Percentiles rank a stretch among this genome's conserved stretches.
phyloP scores from a whole-genome alignment of 164 flowering plant species.

The Nymphaea colorata region DNA sequence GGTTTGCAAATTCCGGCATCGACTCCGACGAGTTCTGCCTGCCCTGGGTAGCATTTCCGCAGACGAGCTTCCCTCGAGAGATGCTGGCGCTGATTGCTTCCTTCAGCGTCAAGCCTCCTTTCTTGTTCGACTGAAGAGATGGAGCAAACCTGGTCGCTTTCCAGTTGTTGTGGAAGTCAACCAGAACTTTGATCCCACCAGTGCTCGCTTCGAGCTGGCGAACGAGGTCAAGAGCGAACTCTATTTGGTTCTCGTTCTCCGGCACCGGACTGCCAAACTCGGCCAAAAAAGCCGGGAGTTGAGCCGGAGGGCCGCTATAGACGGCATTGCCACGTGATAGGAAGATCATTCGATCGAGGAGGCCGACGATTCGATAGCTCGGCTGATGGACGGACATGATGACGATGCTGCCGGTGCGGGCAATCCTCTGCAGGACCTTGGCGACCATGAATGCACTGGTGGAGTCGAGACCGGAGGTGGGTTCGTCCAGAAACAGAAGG shows the following conservation, averaged over 20 bases:
- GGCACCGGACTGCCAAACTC: constrained; percentile 72
- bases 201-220: constrained; percentile 57
- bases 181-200: constrained; percentile 37
- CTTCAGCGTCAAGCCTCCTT: constrained; percentile 26
- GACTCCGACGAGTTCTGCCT: constrained; percentile 9
- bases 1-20: constrained; percentile 68
- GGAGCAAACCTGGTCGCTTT: constrained; percentile 6
- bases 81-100: constrained; percentile 80
- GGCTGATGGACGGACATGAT: constrained; percentile 85
- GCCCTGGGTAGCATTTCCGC: constrained; percentile 21
- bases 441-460: constrained; percentile 84
- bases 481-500: constrained; percentile 74
- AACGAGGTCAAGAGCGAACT: constrained; percentile 73
- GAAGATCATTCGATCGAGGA: constrained; percentile 59
- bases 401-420: constrained; percentile 74
- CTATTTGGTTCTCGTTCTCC: constrained; percentile 56
- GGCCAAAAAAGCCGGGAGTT: constrained; percentile 39
- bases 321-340: constrained; percentile 66
- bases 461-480: constrained; percentile 89
- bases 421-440: constrained; percentile 63
- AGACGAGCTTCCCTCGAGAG: constrained; percentile 66
- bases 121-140: too few relatives aligned
- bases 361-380: constrained; percentile 50
- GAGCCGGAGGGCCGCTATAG: constrained; percentile 46
- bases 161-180: constrained; percentile 59